Conservation (phyloP, 2,329 filamentous ascomycete species). For the Bipolaris victoriae region DNA sequence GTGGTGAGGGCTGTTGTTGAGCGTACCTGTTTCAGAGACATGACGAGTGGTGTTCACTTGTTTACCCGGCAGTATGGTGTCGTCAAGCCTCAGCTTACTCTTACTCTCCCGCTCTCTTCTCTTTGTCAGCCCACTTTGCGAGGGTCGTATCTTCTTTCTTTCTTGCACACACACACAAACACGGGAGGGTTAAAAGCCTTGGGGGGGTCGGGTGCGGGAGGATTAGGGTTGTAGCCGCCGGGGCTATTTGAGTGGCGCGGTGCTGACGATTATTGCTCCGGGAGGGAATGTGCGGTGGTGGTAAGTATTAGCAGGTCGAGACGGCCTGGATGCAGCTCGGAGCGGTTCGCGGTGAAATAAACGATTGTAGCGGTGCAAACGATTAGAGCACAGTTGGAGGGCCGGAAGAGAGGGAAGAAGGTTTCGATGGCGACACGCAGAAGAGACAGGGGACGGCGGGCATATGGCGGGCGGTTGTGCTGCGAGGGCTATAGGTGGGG, state of each 20-base stretch:
- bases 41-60: conserved; percentile 46
- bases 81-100: conserved; percentile 43
- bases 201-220: conserved; percentile 15
- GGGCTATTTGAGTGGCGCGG: conserved; percentile 30
- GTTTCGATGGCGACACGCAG: conserved; percentile 37
- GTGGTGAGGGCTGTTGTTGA: conserved; percentile 15
- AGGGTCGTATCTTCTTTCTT: conserved; percentile 29
- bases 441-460: conserved; percentile 38
- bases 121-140: conserved; percentile 37
- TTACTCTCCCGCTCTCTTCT: conserved; percentile 5
- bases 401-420: conserved; percentile 32
- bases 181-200: conserved; percentile 24
- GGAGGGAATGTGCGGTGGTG: conserved; percentile 13
- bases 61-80: conserved; percentile 51
- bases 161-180: background rate
- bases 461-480: conserved; percentile 46
- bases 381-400: conserved; percentile 32
- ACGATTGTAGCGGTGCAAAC: conserved; percentile 29
- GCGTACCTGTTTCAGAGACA: conserved; percentile 58
- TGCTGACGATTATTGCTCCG: conserved; percentile 22
- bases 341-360: conserved; percentile 14
- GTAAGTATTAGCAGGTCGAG: conserved; percentile 24
- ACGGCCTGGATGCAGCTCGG: conserved; percentile 11
- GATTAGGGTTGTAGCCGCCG: conserved; percentile 39
- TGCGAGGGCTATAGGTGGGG: conserved; percentile 44